Conservation (phyloP, 371 early-diverging fungal species). For the Mucor indicus region DNA sequence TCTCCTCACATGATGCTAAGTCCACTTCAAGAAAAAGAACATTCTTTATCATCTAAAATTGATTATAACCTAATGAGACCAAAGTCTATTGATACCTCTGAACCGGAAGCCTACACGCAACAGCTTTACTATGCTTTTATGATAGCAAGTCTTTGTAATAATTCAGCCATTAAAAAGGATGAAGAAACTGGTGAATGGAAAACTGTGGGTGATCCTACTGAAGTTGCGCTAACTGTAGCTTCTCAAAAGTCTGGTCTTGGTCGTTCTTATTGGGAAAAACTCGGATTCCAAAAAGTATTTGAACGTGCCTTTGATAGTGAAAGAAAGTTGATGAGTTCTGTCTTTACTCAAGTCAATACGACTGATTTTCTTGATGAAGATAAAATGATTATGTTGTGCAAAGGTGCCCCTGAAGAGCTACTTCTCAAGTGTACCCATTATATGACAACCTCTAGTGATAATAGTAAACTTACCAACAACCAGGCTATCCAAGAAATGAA, state of each 20-base stretch:
- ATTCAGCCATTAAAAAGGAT: slow-evolving; percentile 55
- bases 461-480: background rate
- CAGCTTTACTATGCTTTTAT: slow-evolving; percentile 34
- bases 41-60: background rate
- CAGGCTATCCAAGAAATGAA: slow-evolving; percentile 42
- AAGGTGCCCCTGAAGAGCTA: slow-evolving; percentile 91
- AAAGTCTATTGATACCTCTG: slow-evolving; percentile 29
- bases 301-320: slow-evolving; percentile 79
- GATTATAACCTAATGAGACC: slow-evolving; percentile 33
- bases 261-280: slow-evolving; percentile 24
- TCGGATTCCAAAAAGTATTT: slow-evolving; percentile 35
- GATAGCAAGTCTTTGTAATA: slow-evolving; percentile 66
- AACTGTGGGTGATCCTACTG: slow-evolving; percentile 82
- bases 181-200: slow-evolving; percentile 64
- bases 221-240: slow-evolving; percentile 65
- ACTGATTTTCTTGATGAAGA: background rate
- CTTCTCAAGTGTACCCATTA: slow-evolving; percentile 61
- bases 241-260: slow-evolving; percentile 52
- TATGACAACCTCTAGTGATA: slow-evolving; percentile 22
- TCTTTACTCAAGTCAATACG: slow-evolving; percentile 33
- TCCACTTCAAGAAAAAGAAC: background rate
- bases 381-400: slow-evolving; percentile 58
- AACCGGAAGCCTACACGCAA: slow-evolving; percentile 25
- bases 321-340: slow-evolving; percentile 86
- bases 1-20: no score